Evolutionary conservation across 148 eudicot genomes (phyloP).

Genomic region (Tetragonia tetragonoides): DNA sequence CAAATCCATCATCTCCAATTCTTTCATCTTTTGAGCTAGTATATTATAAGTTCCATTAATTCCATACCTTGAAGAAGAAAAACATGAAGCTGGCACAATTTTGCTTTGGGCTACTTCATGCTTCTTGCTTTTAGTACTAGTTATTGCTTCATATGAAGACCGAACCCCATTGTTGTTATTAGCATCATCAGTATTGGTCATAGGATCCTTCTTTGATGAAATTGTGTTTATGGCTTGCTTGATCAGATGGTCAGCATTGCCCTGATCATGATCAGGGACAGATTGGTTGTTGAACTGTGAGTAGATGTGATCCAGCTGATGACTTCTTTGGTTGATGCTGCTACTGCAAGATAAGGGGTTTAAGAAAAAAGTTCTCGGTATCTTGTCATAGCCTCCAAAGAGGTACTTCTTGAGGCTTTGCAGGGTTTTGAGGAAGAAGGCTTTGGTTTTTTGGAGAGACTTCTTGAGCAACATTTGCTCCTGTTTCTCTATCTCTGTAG

Average conservation of each 20-base stretch:
- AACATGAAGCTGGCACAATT: background rate
- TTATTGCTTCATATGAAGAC: background rate
- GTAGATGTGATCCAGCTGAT: conserved; percentile 36
- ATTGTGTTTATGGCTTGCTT: background rate
- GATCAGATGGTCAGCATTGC: background rate
- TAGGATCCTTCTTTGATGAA: background rate
- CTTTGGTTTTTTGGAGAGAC: conserved; percentile 51
- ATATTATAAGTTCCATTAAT: conserved; percentile 25
- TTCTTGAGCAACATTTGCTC: conserved; percentile 51
- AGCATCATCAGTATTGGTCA: background rate
- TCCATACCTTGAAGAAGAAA: conserved; percentile 14
- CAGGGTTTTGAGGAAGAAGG: conserved; percentile 49
- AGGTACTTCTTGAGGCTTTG: conserved; percentile 47
- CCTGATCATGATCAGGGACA: conserved; percentile 20
- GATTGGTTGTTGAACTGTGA: conserved; percentile 29
- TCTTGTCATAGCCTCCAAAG: conserved; percentile 38
- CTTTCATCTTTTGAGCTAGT: conserved; percentile 68
- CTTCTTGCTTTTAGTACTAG: background rate
- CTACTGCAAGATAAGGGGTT: conserved; percentile 32
- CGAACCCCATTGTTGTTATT: background rate
- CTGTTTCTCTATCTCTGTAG: conserved; percentile 3
- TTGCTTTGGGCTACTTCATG: background rate
- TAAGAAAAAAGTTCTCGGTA: conserved; percentile 39
- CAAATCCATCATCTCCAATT: conserved; percentile 68
- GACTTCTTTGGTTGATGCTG: conserved; percentile 27